A percentile compares a stretch with the other conserved stretches of the same genome.
These are phyloP conservation scores for Claviceps citrina DNA, from an alignment of 2,329 filamentous ascomycete species.

Conservation along the genomic window DNA sequence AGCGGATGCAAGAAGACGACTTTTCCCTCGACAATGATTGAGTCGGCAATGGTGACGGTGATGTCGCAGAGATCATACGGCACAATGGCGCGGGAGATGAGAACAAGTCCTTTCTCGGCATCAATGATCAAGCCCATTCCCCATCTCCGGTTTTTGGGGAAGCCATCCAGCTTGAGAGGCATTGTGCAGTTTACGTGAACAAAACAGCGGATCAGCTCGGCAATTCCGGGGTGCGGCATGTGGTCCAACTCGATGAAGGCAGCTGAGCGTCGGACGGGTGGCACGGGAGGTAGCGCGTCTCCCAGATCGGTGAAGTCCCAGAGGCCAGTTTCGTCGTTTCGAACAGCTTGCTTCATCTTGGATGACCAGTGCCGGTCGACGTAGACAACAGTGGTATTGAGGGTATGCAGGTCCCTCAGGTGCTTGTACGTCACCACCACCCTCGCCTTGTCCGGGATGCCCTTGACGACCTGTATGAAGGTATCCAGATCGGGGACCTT, in stretches of 20 bases:
- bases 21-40: constrained; percentile 84
- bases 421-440: constrained; percentile 95
- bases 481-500: constrained; percentile 74
- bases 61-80: constrained; percentile 96
- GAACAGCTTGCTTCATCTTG: constrained; percentile 82
- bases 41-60: constrained; percentile 88
- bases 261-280: constrained; percentile 59
- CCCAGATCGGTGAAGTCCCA: constrained; percentile 90
- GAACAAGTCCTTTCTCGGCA: constrained; percentile 83
- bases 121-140: constrained; percentile 96
- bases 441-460: constrained; percentile 65
- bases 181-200: constrained; percentile 85
- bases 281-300: constrained; percentile 59
- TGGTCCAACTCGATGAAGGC: constrained; percentile 88
- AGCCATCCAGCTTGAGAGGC: constrained; percentile 95
- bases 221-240: constrained; percentile 75
- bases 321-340: constrained; percentile 76
- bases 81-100: constrained; percentile 86
- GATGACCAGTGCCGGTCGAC: constrained; percentile 91
- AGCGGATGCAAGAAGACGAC: constrained; percentile 91
- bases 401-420: constrained; percentile 81
- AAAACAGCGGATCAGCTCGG: constrained; percentile 85
- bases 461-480: constrained; percentile 83
- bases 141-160: constrained; percentile 83
- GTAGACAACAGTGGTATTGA: constrained; percentile 82